Evolutionary conservation across 1,284 basidiomycete species (phyloP).

Genomic region (Microstroma glucosiphilum): DNA sequence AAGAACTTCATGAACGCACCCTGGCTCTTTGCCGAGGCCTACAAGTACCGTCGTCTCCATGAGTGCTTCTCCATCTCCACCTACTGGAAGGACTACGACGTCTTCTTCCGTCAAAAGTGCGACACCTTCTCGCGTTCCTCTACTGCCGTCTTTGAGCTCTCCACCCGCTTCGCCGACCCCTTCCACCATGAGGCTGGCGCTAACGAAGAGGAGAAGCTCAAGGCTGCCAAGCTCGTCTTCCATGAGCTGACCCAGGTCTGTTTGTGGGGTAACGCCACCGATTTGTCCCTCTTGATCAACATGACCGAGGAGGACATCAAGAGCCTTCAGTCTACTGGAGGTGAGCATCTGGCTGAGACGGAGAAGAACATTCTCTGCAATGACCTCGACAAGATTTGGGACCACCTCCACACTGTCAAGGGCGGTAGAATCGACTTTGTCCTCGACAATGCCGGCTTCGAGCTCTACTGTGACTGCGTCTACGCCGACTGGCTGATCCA

Average conservation of each 20-base stretch:
- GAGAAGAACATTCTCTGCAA: conserved; percentile 93
- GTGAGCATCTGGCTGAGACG: conserved; percentile 86
- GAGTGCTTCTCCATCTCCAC: conserved; percentile 92
- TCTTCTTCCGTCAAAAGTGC: conserved; percentile 60
- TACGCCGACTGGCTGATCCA: conserved; percentile 84
- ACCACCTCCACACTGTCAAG: conserved; percentile 64
- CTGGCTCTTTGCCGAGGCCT: conserved; percentile 70
- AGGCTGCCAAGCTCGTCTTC: conserved; percentile 85
- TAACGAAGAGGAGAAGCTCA: conserved; percentile 60
- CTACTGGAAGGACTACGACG: conserved; percentile 69
- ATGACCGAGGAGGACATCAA: conserved; percentile 99
- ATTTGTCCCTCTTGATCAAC: conserved; percentile 89
- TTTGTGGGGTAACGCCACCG: conserved; percentile 58
- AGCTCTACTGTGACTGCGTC: conserved; percentile 92
- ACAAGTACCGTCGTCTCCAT: conserved; percentile 90
- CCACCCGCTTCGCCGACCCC: conserved; percentile 82
- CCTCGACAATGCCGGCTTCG: conserved; percentile 83
- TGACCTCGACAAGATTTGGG: conserved; percentile 73
- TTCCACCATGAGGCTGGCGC: conserved; percentile 61
- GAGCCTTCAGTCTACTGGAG: conserved; percentile 90
- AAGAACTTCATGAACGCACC: conserved; percentile 85
- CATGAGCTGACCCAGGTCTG: conserved; percentile 74
- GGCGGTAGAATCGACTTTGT: conserved; percentile 45
- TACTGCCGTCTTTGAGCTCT: conserved; percentile 90
- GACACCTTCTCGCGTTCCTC: conserved; percentile 90